Conservation (phyloP, 2,329 filamentous ascomycete genomes). For the Epichloe baconii region DNA sequence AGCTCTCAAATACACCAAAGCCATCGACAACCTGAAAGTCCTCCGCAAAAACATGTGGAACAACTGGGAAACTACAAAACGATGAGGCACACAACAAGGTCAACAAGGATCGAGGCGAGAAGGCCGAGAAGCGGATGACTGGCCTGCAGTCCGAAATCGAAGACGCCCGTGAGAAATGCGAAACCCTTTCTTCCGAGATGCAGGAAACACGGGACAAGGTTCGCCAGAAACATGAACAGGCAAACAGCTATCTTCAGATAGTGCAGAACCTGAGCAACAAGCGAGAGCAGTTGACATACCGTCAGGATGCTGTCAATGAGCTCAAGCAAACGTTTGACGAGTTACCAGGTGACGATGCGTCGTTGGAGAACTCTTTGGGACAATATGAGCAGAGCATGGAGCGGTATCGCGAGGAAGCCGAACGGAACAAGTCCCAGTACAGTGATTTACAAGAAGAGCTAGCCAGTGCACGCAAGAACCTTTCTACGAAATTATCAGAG, state of each 20-base stretch:
- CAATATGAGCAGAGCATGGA: constrained; percentile 67
- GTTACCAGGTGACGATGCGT: constrained; percentile 64
- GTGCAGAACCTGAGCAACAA: constrained; percentile 66
- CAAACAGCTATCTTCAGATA: constrained; percentile 60
- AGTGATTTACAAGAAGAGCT: constrained; percentile 45
- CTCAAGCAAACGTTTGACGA: constrained; percentile 62
- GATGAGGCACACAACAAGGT: constrained; percentile 66
- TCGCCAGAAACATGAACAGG: constrained; percentile 56
- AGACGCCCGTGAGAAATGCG: constrained; percentile 41
- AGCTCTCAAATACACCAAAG: constrained; percentile 91
- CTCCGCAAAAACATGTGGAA: constrained; percentile 72
- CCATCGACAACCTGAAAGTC: constrained; percentile 85
- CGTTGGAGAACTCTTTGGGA: constrained; percentile 56
- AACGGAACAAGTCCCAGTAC: constrained; percentile 51
- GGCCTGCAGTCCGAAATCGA: constrained; percentile 56
- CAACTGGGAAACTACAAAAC: constrained; percentile 60
- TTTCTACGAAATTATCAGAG: constrained; percentile 45
- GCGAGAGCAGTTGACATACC: constrained; percentile 56
- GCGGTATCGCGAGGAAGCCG: constrained; percentile 49
- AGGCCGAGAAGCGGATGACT: constrained; percentile 50
- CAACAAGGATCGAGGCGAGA: constrained; percentile 74
- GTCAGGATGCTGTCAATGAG: constrained; percentile 56
- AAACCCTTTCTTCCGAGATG: constrained; percentile 46
- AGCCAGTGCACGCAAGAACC: constrained; percentile 27
- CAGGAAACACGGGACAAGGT: constrained; percentile 43